Evolutionary conservation across 140 eudicot species (phyloP), one percentile per base, ranked within the genome.

Genomic region (Ambrosia hybrid): DNA sequence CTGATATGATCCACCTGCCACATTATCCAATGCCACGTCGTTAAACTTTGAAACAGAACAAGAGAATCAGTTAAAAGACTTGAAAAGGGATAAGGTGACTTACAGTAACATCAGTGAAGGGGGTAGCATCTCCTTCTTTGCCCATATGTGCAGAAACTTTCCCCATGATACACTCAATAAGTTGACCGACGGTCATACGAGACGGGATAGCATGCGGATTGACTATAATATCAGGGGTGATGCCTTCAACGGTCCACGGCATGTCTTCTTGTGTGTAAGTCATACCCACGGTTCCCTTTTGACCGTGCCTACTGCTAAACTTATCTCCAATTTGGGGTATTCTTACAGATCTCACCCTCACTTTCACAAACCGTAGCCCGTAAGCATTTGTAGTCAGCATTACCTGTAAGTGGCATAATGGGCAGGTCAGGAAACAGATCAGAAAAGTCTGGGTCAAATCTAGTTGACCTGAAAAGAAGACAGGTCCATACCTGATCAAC

Each of bases 71-170:
- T 1, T 62, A 30, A 30, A 30, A 30, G 34, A 30, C 34, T 30
- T 30, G 34, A 30, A 30, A 30, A 30, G 9, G 1, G 15, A 59
- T 26, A 33, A 59, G 15, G 9, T 30, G 65, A 59, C 93, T 84
- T 58, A 87, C 99, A 0, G 97, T 93, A 33, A 93, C 99, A 64
- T 93, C 99, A 0, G 99, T 93, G 60, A 93, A 93, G 3, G 97
- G 99, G 9, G 99, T 93, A 5, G 99, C 97, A 62, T 93, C 99
- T 56, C 99, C 99, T 87, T 93, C 99, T 83, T 90, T 93, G 3
- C 99, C 99, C 91, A 93, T 87, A 68, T 93, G 99, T 3, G 99
- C 99, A 2, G 99, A 97, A 68, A 93, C 99, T 76, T 93, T 93
- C 26, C 99, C 99, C 99, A 93, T 93, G 59, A 93, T 83, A 73